Evolutionary conservation across 805 yeast species (phyloP).

Genomic region (Yarrowia sp.): DNA sequence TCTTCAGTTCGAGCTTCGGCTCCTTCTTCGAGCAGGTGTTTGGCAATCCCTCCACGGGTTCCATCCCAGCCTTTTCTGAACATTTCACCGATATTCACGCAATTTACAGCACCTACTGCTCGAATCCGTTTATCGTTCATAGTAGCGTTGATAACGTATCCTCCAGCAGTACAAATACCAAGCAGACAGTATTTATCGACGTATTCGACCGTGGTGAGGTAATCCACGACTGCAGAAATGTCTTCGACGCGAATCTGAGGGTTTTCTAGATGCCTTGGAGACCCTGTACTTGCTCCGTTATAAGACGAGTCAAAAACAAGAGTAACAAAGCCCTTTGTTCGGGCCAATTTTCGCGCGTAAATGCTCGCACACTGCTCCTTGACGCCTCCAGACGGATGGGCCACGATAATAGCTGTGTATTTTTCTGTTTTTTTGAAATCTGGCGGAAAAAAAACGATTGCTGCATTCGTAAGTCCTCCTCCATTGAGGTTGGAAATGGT

Average conservation of each 20-base stretch:
- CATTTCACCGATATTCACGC: conserved; percentile 25
- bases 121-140: conserved; percentile 26
- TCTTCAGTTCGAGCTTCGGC: conserved; percentile 2
- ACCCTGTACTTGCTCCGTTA: conserved; percentile 28
- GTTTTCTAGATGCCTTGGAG: conserved; percentile 27
- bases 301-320: conserved; percentile 28
- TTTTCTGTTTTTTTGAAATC: conserved; percentile 22
- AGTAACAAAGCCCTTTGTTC: conserved; percentile 18
- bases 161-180: conserved; percentile 29
- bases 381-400: conserved; percentile 27
- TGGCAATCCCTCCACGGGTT: not conserved
- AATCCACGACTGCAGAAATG: conserved; percentile 25
- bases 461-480: not conserved
- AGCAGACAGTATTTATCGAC: conserved; percentile 26
- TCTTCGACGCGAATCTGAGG: conserved; percentile 28
- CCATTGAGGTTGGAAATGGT: not conserved
- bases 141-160: conserved; percentile 27
- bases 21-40: not conserved
- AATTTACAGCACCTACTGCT: conserved; percentile 25
- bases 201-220: conserved; percentile 2
- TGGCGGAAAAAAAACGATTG: not conserved
- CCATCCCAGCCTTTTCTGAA: conserved; percentile 20
- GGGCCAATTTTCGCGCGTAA: conserved; percentile 26
- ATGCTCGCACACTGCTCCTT: conserved; percentile 29
- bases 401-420: conserved; percentile 26